phyloP scores from a whole-genome alignment of 257 asterid species.

The Cinchona pubescens region DNA sequence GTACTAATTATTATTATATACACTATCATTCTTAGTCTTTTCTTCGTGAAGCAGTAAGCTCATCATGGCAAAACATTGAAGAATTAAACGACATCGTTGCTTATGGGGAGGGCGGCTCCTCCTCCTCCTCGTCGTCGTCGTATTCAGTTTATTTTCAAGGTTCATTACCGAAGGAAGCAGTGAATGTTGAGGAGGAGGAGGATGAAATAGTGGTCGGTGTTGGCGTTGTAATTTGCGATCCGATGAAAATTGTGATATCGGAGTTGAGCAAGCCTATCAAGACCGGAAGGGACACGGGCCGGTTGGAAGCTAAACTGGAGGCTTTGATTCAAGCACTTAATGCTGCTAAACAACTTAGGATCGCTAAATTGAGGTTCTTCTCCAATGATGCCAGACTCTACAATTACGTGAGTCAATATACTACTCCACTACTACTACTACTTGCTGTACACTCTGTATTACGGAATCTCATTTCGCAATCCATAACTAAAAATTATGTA shows the following conservation, averaged over 20 bases:
- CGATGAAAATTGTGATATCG: not conserved
- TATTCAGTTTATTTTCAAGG: constrained; percentile 1
- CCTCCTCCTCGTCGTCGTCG: not conserved
- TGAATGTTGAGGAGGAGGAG: not conserved
- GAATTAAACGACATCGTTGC: not conserved
- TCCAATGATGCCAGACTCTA: not conserved
- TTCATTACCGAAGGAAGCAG: not conserved
- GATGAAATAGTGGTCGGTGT: not conserved
- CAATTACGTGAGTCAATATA: not conserved
- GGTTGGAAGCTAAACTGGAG: not conserved
- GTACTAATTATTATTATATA: too few relatives aligned
- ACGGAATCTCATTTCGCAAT: too few relatives aligned
- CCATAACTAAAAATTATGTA: too few relatives aligned
- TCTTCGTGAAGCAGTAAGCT: not conserved
- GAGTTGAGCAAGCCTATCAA: not conserved
- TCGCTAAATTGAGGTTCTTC: not conserved
- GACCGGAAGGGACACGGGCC: not conserved
- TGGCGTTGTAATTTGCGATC: not conserved
- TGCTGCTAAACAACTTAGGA: not conserved
- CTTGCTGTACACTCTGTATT: too few relatives aligned
- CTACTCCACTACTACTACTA: too few relatives aligned
- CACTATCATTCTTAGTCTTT: too few relatives aligned
- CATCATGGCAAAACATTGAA: not conserved
- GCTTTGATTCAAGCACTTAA: constrained; percentile 1
- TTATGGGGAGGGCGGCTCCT: not conserved